Evolutionary conservation across 371 early-diverging fungal species (phyloP), one percentile per base, ranked within the genome.

Genomic region (Syncephalastrum racemosum): DNA sequence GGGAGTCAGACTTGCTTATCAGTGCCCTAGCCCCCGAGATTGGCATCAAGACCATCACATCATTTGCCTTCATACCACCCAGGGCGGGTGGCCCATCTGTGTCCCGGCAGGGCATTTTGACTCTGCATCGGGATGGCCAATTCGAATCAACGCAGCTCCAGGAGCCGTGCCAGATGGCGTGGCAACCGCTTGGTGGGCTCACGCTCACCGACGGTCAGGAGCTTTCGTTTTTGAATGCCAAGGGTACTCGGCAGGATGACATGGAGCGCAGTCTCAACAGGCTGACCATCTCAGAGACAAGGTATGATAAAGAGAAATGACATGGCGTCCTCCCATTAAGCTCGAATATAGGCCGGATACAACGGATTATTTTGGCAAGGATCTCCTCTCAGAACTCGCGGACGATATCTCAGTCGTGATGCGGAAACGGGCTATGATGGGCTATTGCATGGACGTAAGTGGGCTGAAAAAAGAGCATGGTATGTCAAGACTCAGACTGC

Each of bases 361-460:
- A 1, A 18, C 4, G 56, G 46, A 31, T 36, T 16, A 15, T 36
- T 40, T 56, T 6, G 36, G 61, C 15, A 46, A 44, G 36, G 36
- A 31, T 31, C 36, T 31, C 10, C 36, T 31, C 36, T 31, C 36
- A 13, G 64, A 75, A 24, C 54, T 87, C 46, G 75, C 78, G 19
- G 70, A 66, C 27, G 94, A 94, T 64, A 86, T 93, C 18, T 86
- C 93, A 0, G 88, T 88, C 7, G 67, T 80, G 10, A 94, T 94
- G 92, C 72, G 89, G 42, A 80, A 80, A 50, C 77, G 90, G 44
- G 88, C 88, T 5, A 58, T 71, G 23, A 71, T 69, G 20, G 92
- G 92, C 14, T 94, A 93, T 61, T 87, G 87, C 4, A 84, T 90
- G 82, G 77, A 87, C 60, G 90, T 88, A 56, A 71, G 73, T 19